These are phyloP conservation scores for Rubus idaeus DNA, from an alignment of 306 rosid species.

Conservation along the genomic window DNA sequence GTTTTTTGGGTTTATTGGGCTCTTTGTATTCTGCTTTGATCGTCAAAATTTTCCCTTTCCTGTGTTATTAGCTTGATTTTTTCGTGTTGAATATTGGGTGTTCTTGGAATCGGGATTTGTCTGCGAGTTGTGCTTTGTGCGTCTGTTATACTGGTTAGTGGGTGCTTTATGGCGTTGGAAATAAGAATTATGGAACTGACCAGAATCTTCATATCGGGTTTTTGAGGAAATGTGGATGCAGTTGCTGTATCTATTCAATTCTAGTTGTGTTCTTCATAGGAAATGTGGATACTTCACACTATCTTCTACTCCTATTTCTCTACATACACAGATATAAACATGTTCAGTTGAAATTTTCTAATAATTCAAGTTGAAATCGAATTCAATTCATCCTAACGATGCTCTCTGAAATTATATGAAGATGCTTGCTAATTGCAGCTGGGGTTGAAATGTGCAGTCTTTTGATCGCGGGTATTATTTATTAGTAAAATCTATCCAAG, in stretches of 20 bases:
- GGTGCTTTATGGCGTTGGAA: conserved; percentile 8
- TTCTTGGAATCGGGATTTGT: conserved; percentile 16
- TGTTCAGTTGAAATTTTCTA: neutral
- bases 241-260: neutral
- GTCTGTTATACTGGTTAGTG: no score
- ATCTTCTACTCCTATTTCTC: neutral
- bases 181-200: conserved; percentile 4
- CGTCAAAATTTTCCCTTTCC: neutral
- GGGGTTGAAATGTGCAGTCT: conserved; percentile 67
- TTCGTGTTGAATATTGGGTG: neutral
- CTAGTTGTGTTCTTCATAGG: neutral
- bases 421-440: conserved; percentile 19
- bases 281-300: neutral
- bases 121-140: no score
- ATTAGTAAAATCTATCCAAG: conserved; percentile 94
- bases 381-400: neutral
- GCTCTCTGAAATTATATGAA: neutral
- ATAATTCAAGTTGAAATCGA: neutral
- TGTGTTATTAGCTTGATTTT: neutral
- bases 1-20: conserved; percentile 4
- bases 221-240: conserved; percentile 2
- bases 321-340: neutral
- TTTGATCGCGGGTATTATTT: conserved; percentile 96
- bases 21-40: neutral
- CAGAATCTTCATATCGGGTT: neutral